These are phyloP conservation scores for Ramaria rubella DNA, from an alignment of 768 basidiomycete genomes.

Conservation along the genomic window DNA sequence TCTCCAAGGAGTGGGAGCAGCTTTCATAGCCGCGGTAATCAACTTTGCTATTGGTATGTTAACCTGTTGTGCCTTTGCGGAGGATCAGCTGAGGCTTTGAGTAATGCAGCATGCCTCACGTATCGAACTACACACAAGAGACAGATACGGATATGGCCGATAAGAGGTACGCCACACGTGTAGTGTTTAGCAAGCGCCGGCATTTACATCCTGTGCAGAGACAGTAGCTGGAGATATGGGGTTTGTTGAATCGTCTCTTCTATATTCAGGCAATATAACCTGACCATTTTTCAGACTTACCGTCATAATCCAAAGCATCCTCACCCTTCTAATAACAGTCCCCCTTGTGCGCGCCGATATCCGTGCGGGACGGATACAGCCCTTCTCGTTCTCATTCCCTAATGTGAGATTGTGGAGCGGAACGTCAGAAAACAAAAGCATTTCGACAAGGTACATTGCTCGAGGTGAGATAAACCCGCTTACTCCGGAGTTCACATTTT, in stretches of 20 bases:
- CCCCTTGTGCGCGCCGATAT: not conserved
- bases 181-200: not conserved
- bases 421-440: not conserved
- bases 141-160: constrained; percentile 6
- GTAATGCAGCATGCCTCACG: not conserved
- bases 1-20: not conserved
- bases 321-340: not conserved
- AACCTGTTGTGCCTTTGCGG: not conserved
- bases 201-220: not conserved
- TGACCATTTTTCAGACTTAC: not conserved
- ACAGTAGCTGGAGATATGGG: constrained; percentile 8
- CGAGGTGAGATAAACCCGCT: not conserved
- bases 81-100: not conserved
- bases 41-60: not conserved
- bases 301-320: constrained; percentile 5
- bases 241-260: not conserved
- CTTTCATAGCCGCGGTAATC: not conserved
- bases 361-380: not conserved
- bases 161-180: not conserved
- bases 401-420: not conserved
- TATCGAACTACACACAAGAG: not conserved
- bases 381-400: constrained; percentile 1
- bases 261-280: not conserved
- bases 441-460: not conserved
- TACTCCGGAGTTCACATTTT: too few species aligned